A percentile compares a stretch with the other conserved stretches of the same genome.
Conservation (phyloP, 495 filamentous ascomycete genomes). For the Sordaria brevicollis region DNA sequence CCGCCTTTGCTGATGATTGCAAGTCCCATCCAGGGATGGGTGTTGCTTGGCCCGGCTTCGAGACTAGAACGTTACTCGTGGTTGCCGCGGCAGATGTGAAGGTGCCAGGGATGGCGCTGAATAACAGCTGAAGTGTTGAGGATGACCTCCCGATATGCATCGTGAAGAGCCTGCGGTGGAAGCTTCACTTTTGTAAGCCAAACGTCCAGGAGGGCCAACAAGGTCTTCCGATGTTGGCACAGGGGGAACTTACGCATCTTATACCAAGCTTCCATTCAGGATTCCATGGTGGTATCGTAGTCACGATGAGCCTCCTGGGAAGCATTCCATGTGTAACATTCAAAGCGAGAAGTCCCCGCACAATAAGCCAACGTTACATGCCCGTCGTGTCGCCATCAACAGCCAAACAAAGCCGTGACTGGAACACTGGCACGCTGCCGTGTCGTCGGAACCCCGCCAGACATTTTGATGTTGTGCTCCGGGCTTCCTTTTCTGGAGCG, state of each 20-base stretch:
- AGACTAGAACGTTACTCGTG: neutral
- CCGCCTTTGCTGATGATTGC: conserved; percentile 33
- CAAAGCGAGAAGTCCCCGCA: neutral
- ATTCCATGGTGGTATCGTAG: neutral
- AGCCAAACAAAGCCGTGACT: neutral
- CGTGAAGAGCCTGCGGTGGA: neutral
- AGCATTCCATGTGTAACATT: neutral
- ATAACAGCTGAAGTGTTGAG: neutral
- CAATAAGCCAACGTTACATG: neutral
- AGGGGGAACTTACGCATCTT: neutral
- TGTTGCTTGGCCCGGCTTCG: conserved; percentile 23
- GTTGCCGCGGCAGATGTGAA: neutral
- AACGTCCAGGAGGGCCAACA: too few species aligned
- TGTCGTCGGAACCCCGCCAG: neutral
- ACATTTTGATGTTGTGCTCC: neutral
- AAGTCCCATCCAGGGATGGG: conserved; percentile 48
- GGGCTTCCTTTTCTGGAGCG: neutral
- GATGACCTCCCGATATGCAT: neutral
- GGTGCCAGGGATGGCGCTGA: neutral
- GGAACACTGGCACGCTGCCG: neutral
- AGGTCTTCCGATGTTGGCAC: too few species aligned
- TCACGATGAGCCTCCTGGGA: neutral
- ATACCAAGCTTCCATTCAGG: neutral
- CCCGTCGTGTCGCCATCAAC: neutral
- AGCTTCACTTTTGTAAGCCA: neutral